Evolutionary conservation across 805 yeast genomes (phyloP), one percentile per base, ranked within the genome.

Genomic region (Candida boleticola): DNA sequence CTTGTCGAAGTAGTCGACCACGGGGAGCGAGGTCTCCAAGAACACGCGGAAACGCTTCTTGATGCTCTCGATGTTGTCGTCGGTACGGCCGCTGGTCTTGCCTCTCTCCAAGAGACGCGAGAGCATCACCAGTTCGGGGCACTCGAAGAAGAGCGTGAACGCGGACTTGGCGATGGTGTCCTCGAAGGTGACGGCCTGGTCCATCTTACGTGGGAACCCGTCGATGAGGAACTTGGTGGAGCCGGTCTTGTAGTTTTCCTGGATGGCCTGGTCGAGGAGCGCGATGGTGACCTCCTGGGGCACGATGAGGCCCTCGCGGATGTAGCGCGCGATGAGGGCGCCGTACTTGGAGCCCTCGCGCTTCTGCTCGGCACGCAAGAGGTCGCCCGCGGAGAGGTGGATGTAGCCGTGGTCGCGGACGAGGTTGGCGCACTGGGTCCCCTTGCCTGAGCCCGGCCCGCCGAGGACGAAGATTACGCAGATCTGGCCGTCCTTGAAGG

Each of bases 121-220:
- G 51, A 89, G 73, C 97, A 92, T 90, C 41, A 88, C 85, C 31
- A 67, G 58, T 62, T 85, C 93, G 1, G 92, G 87, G 61, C 95
- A 86, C 50, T 85, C 89, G 56, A 86, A 86, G 64, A 83, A 86
- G 32, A 86, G 68, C 1, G 86, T 80, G 64, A 84, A 78, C 20
- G 80, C 71, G 48, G 87, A 83, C 62, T 74, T 83, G 55, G 81
- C 93, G 53, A 82, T 62, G 58, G 79, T 71, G 30, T 85, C 80
- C 67, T 92, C 98, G 61, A 92, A 92, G n/a, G 92, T 85, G 31
- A 85, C 45, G 0, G 98, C 98, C 71, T 92, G 99, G 66, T 93
- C 98, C 97, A 93, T 92, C 62, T 90, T 89, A 61, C 98, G 79
- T 37, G 99, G 99, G 77, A 93, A 92, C 0, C 99, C 99, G 62